Evolutionary conservation across 2,329 filamentous ascomycete genomes (phyloP), one percentile per base, ranked within the genome.

Genomic region (Beauveria australis): DNA sequence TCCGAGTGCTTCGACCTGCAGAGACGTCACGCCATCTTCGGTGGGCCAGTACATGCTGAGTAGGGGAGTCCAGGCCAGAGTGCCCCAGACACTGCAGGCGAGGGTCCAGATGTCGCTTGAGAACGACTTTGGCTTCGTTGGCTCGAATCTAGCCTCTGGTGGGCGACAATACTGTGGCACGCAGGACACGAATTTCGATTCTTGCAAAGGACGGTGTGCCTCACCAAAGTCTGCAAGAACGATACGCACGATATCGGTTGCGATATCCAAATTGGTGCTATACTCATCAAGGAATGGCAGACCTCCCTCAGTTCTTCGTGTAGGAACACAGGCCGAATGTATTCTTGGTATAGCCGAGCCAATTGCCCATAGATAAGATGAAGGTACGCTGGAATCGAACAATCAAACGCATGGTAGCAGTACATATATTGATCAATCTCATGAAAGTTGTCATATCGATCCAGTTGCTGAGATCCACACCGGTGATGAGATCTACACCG

Each of bases 221-320:
- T 72, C 69, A 16, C 71, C 71, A 65, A 73, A 74, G 63, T 75
- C 73, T 62, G 63, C 66, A 1, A 75, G 69, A 52, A 73, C 59
- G 0, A 70, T 33, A 3, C 61, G 62, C 1, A n/a, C n/a, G n/a
- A 12, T 37, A 0, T 37, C 33, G 1, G 12, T 16, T 14, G 33
- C 33, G 0, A 37, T 37, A 37, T 37, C 2, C 2, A 16, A 1
- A 6, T 37, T 14, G 12, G 14, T 16, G 12, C 33, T 37, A 37
- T 37, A 16, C 33, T 37, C 33, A 37, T 16, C 12, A 37, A 37
- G 33, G 12, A 14, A 12, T 14, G 14, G 12, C 12, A 37, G 12
- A 37, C 4, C 33, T 37, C 33, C 33, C 33, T 37, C 33, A 14
- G 3, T 37, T 16, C 12, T 14, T 6, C 33, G 12, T 37, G 5